phyloP scores from a whole-genome alignment of 495 filamentous ascomycete species.

The Jackrogersella multiformis region DNA sequence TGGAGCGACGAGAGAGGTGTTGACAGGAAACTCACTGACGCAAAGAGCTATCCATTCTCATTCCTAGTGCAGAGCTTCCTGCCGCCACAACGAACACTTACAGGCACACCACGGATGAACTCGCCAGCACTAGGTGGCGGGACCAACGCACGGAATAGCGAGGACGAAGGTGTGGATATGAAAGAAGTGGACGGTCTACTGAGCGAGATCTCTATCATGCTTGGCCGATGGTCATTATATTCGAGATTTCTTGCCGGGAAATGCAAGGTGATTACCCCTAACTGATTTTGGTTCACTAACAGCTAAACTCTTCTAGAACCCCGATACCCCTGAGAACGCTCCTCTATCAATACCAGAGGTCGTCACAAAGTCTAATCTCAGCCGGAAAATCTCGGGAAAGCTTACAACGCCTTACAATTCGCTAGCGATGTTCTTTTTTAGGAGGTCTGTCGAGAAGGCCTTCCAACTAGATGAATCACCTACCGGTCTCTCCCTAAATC shows the following conservation, averaged over 20 bases:
- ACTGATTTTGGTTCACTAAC: constrained; percentile 11
- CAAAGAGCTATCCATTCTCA: constrained; percentile 95
- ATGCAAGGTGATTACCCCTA: constrained; percentile 66
- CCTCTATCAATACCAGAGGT: constrained; percentile 71
- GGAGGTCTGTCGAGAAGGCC: constrained; percentile 93
- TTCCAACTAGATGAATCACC: constrained; percentile 99
- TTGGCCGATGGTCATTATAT: constrained; percentile 93
- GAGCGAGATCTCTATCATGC: constrained; percentile 88
- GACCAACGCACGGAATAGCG: constrained; percentile 60
- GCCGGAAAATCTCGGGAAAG: constrained; percentile 75
- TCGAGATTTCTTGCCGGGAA: constrained; percentile 87
- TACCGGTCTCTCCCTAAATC: constrained; percentile 76
- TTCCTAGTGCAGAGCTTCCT: constrained; percentile 96
- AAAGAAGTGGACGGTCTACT: constrained; percentile 90
- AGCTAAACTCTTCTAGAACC: constrained; percentile 49
- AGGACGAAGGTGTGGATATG: constrained; percentile 95
- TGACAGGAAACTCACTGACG: constrained; percentile 86
- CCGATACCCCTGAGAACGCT: constrained; percentile 53
- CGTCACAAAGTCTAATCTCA: constrained; percentile 75
- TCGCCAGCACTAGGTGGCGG: constrained; percentile 73
- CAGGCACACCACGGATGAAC: constrained; percentile 59
- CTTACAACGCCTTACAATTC: constrained; percentile 81
- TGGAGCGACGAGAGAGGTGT: constrained; percentile 90
- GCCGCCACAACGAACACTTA: constrained; percentile 66
- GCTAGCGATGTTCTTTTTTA: constrained; percentile 95